phyloP scores from a whole-genome alignment of 345 rosid species.

The Clarkia xantiana region DNA sequence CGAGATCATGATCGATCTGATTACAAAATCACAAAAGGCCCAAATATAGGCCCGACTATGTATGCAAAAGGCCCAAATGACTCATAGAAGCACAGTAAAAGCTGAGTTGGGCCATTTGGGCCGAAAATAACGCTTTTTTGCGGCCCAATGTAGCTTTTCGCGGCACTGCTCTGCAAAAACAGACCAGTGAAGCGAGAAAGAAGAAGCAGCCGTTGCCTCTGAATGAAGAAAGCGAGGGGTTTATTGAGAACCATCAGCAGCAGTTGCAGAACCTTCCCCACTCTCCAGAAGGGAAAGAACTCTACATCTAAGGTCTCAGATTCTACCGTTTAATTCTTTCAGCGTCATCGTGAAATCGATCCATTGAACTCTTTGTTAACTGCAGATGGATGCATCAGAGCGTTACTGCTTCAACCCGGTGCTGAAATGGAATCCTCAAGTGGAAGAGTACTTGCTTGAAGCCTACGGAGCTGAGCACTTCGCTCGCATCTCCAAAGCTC shows the following conservation, averaged over 20 bases:
- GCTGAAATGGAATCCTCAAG: constrained; percentile 70
- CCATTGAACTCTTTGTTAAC: background rate
- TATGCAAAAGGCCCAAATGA: too few species aligned
- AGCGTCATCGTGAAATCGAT: background rate
- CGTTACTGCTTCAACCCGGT: constrained; percentile 69
- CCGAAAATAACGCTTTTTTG: background rate
- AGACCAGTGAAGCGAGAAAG: too few species aligned
- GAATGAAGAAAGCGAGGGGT: constrained; percentile 57
- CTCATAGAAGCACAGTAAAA: too few species aligned
- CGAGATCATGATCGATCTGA: too few species aligned
- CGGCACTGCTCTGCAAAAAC: too few species aligned
- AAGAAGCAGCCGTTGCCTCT: constrained; percentile 2
- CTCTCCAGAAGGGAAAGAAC: constrained; percentile 1
- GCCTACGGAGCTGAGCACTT: constrained; percentile 75
- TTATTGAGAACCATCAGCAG: constrained; percentile 24
- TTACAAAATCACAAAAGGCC: too few species aligned
- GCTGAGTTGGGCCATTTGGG: background rate
- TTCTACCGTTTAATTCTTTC: background rate
- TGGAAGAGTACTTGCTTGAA: constrained; percentile 60
- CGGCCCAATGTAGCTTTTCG: too few species aligned
- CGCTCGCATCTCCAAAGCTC: constrained; percentile 58
- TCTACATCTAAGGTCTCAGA: too few species aligned
- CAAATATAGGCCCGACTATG: too few species aligned
- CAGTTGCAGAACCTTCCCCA: constrained; percentile 14
- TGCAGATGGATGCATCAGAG: constrained; percentile 41